These are phyloP conservation scores for Fusarium haematococcum DNA, from an alignment of 2,329 filamentous ascomycete genomes.

Conservation along the genomic window DNA sequence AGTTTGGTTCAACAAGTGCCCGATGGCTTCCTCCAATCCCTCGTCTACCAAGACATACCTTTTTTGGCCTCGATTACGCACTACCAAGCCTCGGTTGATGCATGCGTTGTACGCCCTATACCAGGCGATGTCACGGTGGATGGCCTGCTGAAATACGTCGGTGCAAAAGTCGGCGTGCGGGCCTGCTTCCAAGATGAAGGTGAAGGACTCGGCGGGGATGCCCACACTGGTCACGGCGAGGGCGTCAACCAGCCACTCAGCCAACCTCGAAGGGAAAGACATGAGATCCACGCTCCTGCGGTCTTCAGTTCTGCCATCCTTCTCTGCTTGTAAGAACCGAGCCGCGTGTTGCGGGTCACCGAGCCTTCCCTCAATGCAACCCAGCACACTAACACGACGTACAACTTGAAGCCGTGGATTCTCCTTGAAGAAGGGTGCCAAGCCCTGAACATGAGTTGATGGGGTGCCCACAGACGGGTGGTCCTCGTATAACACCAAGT, in stretches of 20 bases:
- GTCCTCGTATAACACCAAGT: constrained; percentile 6
- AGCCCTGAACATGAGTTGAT: not conserved
- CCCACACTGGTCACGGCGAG: not conserved
- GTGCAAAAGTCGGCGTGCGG: not conserved
- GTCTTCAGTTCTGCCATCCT: not conserved
- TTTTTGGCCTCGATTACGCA: not conserved
- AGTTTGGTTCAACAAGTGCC: not conserved
- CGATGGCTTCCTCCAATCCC: not conserved
- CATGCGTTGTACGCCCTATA: not conserved
- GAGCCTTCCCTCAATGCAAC: not conserved
- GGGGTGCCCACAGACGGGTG: not conserved
- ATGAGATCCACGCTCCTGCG: not conserved
- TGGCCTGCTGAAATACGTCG: not conserved
- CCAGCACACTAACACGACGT: constrained; percentile 5
- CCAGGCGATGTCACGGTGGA: not conserved
- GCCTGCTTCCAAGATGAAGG: not conserved
- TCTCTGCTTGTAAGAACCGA: too few relatives aligned
- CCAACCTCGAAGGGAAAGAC: not conserved
- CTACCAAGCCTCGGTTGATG: not conserved
- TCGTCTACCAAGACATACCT: not conserved
- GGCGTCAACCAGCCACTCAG: constrained; percentile 8
- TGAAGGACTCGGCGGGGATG: not conserved
- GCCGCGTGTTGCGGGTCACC: not conserved
- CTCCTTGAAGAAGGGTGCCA: constrained; percentile 7
- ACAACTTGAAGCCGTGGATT: constrained; percentile 18